Base-by-base conservation (phyloP, 805 yeast species). In the Brettanomyces anomalus region DNA sequence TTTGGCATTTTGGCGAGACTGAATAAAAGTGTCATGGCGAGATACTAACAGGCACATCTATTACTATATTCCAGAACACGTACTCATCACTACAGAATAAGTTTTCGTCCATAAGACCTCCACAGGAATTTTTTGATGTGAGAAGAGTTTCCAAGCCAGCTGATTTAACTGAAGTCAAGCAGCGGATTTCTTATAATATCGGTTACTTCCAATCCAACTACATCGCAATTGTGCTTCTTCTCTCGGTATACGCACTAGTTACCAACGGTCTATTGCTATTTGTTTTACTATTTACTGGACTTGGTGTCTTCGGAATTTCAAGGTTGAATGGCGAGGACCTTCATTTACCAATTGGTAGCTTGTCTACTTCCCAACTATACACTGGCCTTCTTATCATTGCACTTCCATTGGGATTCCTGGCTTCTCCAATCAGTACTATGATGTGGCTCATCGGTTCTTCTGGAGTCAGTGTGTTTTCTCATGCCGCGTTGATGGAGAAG, bases 361-460 rank as follows among this genome's bases (percentile, higher is more conserved):
- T 86, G 54, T 77, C 87, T 49, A 76, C 89, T 33, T 77, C 88
- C 19, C 97, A 89, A 65, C 72, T 93, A 49, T 93, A 93, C 71
- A 88, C 96, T 15, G 95, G 82, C 20, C 73, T 93, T 53, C 66
- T 87, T 47, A 73, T 88, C 52, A 70, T 93, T 49, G 67, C 77
- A 17, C 56, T 76, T 40, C 81, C 81, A 10, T 53, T 64, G 36
- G 66, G 66, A 2, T 58, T 64, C 43, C 43, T 62, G 33, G 67
- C 67, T 16, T 63, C 67, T 18, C 68, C 68, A 43, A 62, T 93
- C 52, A 77, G 94, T 45, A 88, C 98, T 13, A 67, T 93, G 70
- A 74, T 93, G 77, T 93, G 99, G 99, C 76, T 93, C 54, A 77
- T 93, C 57, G 97, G 98, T 56, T 93, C 97, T 4, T 82, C 95